These are phyloP conservation scores for Dendryphion nanum DNA, from an alignment of 2,329 filamentous ascomycete genomes.

Conservation along the genomic window DNA sequence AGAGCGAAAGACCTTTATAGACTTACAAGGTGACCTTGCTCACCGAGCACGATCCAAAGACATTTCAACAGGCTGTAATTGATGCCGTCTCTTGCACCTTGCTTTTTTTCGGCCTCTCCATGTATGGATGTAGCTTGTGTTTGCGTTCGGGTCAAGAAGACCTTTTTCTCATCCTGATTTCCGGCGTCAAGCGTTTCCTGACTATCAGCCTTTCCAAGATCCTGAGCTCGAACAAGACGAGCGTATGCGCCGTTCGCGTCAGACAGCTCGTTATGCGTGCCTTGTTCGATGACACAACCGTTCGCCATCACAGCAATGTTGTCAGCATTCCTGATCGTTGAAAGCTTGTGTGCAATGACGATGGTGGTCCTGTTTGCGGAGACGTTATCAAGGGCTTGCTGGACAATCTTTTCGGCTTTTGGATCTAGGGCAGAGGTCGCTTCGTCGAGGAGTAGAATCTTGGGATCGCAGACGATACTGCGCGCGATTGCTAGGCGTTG, in stretches of 20 bases:
- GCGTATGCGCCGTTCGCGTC: not conserved
- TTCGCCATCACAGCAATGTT: not conserved
- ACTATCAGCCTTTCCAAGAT: not conserved
- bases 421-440: not conserved
- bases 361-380: not conserved
- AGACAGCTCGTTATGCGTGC: not conserved
- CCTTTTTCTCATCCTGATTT: too few species aligned
- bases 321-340: not conserved
- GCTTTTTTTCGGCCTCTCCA: not conserved
- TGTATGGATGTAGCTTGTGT: constrained; percentile 23
- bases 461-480: not conserved
- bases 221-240: not conserved
- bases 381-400: not conserved
- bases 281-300: not conserved
- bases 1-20: too few species aligned
- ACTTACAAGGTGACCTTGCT: constrained; percentile 36
- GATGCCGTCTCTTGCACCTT: constrained; percentile 11
- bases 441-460: constrained; percentile 1
- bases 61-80: constrained; percentile 29
- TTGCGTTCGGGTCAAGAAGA: too few species aligned
- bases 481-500: not conserved
- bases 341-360: not conserved
- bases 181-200: too few species aligned
- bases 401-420: not conserved
- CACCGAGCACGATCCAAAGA: constrained; percentile 26